Percentiles rank a stretch among this genome's conserved stretches.
These are phyloP conservation scores for Coleophoma eucalyptorum DNA, from an alignment of 2,329 filamentous ascomycete genomes.

Conservation along the genomic window DNA sequence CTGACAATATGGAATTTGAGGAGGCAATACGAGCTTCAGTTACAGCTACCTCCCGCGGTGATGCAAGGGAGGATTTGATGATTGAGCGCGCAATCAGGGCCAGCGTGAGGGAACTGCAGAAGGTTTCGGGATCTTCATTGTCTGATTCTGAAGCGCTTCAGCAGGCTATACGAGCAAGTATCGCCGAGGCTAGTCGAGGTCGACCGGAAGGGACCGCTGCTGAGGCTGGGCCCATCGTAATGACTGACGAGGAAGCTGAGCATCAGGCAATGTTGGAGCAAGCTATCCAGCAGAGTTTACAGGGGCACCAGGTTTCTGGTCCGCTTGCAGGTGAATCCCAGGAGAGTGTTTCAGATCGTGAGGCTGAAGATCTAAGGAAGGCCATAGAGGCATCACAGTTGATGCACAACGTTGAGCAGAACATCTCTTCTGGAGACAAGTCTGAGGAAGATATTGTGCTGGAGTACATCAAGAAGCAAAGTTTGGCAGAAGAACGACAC, in stretches of 20 bases:
- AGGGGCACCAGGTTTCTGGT: slow-evolving; percentile 8
- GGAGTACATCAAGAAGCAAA: slow-evolving; percentile 76
- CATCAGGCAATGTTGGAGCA: slow-evolving; percentile 53
- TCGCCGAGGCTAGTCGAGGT: slow-evolving; percentile 35
- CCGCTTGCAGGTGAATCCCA: slow-evolving; percentile 4
- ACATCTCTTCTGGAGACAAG: slow-evolving; percentile 33
- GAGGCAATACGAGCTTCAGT: slow-evolving; percentile 69
- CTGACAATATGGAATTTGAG: slow-evolving; percentile 60
- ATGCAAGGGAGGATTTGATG: slow-evolving; percentile 64
- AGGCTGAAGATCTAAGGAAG: neutral
- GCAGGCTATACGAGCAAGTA: slow-evolving; percentile 45
- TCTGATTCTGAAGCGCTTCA: slow-evolving; percentile 37
- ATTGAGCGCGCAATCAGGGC: slow-evolving; percentile 73
- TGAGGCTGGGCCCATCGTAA: neutral
- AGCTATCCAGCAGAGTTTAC: slow-evolving; percentile 50
- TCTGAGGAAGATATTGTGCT: slow-evolving; percentile 71
- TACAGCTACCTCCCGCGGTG: slow-evolving; percentile 64
- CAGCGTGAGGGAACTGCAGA: slow-evolving; percentile 58
- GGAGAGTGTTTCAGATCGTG: neutral
- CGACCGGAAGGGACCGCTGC: neutral
- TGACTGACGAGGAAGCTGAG: slow-evolving; percentile 41
- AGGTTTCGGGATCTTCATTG: slow-evolving; percentile 20
- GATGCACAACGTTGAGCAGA: slow-evolving; percentile 14
- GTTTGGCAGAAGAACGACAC: slow-evolving; percentile 62
- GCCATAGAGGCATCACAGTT: slow-evolving; percentile 11